phyloP scores from a whole-genome alignment of 2,329 filamentous ascomycete species.

The Aureobasidium subglaciale region DNA sequence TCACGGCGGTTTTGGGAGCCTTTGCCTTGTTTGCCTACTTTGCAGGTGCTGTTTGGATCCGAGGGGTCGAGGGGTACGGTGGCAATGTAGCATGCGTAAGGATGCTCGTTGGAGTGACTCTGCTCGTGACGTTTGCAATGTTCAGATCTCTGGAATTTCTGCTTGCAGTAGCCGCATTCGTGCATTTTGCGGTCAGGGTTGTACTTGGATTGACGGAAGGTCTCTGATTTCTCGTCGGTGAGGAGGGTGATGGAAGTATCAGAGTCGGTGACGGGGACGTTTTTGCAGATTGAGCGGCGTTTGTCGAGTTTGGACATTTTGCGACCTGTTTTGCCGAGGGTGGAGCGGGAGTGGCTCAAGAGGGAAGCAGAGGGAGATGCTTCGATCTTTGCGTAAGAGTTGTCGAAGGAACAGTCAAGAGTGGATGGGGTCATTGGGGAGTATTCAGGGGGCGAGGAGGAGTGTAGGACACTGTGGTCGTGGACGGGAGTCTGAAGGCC shows the following conservation, averaged over 20 bases:
- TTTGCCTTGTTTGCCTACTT: background rate
- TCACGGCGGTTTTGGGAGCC: background rate
- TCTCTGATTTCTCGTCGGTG: background rate
- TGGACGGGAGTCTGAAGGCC: background rate
- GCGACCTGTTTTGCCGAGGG: background rate
- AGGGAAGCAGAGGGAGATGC: background rate
- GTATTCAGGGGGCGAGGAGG: background rate
- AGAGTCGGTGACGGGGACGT: background rate
- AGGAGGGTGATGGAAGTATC: background rate
- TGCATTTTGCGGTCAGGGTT: background rate
- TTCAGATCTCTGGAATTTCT: background rate
- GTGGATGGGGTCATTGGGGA: background rate
- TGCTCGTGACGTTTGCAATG: slow-evolving; percentile 4
- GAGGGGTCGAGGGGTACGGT: background rate
- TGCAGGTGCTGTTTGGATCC: background rate
- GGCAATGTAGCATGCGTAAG: background rate
- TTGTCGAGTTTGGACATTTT: background rate
- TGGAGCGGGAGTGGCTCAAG: background rate
- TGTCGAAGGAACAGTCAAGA: background rate
- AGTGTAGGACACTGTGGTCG: background rate
- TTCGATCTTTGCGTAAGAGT: background rate
- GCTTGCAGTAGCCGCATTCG: background rate
- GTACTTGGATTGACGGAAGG: background rate
- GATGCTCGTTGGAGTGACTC: background rate
- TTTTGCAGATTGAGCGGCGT: background rate